Percentiles rank a stretch among this genome's conserved stretches.
Conservation (phyloP, 2,329 filamentous ascomycete genomes). For the Fusarium sp. region DNA sequence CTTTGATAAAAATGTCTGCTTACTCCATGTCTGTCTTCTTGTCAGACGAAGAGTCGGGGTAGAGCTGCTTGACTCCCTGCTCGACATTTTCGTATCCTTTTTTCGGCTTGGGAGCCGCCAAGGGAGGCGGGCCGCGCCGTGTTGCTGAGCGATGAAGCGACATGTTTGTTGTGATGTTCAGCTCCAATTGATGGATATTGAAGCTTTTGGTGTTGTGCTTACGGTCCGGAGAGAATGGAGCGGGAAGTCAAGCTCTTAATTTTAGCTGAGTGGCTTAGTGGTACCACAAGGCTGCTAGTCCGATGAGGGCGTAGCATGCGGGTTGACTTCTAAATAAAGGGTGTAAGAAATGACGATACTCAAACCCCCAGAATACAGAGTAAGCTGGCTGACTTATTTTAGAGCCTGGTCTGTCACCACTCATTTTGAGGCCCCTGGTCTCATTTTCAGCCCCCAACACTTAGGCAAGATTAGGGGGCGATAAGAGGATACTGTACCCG, state of each 20-base stretch:
- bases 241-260: background rate
- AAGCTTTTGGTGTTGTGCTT: constrained; percentile 1
- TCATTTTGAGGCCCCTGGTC: background rate
- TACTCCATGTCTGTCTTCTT: constrained; percentile 53
- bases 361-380: background rate
- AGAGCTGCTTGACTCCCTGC: constrained; percentile 55
- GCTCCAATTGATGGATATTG: background rate
- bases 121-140: constrained; percentile 42
- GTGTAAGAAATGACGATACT: background rate
- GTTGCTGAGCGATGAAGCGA: constrained; percentile 29
- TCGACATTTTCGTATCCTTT: constrained; percentile 53
- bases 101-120: constrained; percentile 40
- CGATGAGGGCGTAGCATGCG: background rate
- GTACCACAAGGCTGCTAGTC: background rate
- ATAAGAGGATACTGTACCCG: background rate
- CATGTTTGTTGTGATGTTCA: constrained; percentile 5
- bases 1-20: background rate
- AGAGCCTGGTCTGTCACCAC: background rate
- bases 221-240: background rate
- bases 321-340: background rate
- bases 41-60: constrained; percentile 45
- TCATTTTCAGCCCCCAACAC: constrained; percentile 25
- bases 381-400: background rate
- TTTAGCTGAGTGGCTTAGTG: background rate
- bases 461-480: background rate